A percentile compares a stretch with the other conserved stretches of the same genome.
phyloP scores from a whole-genome alignment of 768 basidiomycete genomes.

The Rhizopogon rudus region DNA sequence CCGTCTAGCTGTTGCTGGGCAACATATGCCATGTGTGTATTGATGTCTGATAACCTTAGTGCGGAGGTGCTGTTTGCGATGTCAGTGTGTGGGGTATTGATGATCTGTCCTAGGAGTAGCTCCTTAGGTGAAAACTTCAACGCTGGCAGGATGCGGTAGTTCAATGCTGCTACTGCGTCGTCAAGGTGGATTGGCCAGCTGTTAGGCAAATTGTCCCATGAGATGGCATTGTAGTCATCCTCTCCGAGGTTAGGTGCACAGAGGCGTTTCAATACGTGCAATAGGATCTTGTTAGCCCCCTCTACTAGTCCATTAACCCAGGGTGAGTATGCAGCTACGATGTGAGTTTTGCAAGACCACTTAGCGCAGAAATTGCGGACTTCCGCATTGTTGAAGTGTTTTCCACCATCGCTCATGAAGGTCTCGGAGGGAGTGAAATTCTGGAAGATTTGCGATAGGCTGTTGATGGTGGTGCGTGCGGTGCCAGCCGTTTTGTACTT shows the following conservation, averaged over 20 bases:
- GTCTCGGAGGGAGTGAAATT: constrained; percentile 20
- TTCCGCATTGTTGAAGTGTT: constrained; percentile 31
- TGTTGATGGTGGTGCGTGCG: constrained; percentile 18
- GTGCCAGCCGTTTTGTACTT: constrained; percentile 23
- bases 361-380: constrained; percentile 22
- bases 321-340: constrained; percentile 30
- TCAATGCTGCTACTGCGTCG: constrained; percentile 3
- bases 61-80: not conserved
- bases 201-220: constrained; percentile 16
- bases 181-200: constrained; percentile 31
- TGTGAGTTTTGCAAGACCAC: constrained; percentile 13
- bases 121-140: constrained; percentile 9
- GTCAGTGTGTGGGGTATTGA: constrained; percentile 1
- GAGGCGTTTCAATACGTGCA: constrained; percentile 21
- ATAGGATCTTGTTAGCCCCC: constrained; percentile 27
- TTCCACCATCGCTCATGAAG: constrained; percentile 34
- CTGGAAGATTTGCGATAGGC: constrained; percentile 17
- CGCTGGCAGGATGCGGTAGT: constrained; percentile 9
- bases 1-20: constrained; percentile 28
- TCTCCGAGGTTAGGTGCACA: constrained; percentile 30
- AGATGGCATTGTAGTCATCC: constrained; percentile 13
- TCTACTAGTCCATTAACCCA: constrained; percentile 37
- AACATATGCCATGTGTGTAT: constrained; percentile 24
- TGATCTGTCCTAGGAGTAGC: constrained; percentile 1
- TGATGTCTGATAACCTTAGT: not conserved